phyloP scores from a whole-genome alignment of 2,329 filamentous ascomycete genomes.

The Periglandula ipomoeae region DNA sequence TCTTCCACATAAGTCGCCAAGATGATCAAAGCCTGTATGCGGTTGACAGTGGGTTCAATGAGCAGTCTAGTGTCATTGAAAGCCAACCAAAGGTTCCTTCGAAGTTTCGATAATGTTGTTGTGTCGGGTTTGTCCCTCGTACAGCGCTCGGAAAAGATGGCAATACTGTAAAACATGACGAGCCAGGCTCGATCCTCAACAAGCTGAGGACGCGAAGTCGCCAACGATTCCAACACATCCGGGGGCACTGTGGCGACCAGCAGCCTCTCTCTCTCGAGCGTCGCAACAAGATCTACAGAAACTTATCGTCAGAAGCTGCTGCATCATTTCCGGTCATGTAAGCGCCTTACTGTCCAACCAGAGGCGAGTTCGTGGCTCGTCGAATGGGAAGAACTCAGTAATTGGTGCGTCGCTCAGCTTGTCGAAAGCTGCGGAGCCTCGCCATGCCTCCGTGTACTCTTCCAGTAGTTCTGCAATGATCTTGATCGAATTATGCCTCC shows the following conservation, averaged over 20 bases:
- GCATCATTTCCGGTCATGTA: no score
- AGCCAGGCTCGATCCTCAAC: conserved; percentile 4
- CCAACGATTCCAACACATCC: not conserved
- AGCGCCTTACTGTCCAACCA: not conserved
- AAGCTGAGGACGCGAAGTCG: not conserved
- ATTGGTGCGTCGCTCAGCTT: not conserved
- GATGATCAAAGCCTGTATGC: conserved; percentile 4
- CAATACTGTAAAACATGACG: conserved; percentile 6
- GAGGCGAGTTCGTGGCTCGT: not conserved
- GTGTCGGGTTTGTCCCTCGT: not conserved
- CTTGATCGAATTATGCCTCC: not conserved
- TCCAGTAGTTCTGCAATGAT: not conserved
- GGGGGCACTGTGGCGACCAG: not conserved
- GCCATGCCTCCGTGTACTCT: conserved; percentile 1
- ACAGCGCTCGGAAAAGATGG: not conserved
- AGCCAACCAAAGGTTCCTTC: conserved; percentile 3
- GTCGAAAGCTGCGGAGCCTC: not conserved
- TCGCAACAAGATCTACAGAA: not conserved
- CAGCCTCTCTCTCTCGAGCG: not conserved
- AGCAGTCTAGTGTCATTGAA: conserved; percentile 6
- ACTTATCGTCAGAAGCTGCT: no score
- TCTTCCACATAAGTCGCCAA: conserved; percentile 3
- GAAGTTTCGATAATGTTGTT: not conserved
- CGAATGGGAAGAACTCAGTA: not conserved
- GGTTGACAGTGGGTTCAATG: not conserved